These are phyloP conservation scores for Asterella californica DNA, from an alignment of 225 moss, liverwort and hornwort species.

Conservation along the genomic window DNA sequence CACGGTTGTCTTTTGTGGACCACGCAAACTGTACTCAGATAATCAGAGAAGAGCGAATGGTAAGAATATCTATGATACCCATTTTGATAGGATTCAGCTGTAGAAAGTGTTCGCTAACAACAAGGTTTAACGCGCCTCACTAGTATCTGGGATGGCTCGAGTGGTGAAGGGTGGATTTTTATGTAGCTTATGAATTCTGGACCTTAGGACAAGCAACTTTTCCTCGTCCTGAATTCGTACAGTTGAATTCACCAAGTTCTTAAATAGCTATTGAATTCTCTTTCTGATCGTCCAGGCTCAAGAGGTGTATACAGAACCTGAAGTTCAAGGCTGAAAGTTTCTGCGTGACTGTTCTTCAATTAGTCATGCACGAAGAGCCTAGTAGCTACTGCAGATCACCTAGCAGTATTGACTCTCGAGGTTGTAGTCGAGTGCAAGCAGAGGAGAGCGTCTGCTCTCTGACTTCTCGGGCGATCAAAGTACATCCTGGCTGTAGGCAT, in stretches of 20 bases:
- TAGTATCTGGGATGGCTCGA: background rate
- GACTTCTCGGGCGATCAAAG: background rate
- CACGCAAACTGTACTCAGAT: too few species aligned
- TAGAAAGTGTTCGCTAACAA: background rate
- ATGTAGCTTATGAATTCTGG: background rate
- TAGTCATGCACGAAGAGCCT: background rate
- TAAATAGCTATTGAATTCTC: background rate
- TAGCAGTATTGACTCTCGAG: background rate
- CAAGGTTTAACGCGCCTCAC: background rate
- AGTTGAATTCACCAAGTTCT: background rate
- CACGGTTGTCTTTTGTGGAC: too few species aligned
- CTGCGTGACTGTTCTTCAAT: background rate
- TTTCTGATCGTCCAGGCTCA: background rate
- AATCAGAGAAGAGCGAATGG: background rate
- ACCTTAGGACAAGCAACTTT: background rate
- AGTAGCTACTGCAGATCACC: too few species aligned
- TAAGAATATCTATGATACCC: background rate
- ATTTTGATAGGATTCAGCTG: background rate
- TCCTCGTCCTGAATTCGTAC: too few species aligned
- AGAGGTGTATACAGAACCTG: background rate
- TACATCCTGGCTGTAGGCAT: conserved; percentile 23
- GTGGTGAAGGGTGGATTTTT: background rate
- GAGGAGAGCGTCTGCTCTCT: background rate
- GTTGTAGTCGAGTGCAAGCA: background rate
- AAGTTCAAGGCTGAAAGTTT: background rate